These are phyloP conservation scores for Herpotrichia juniperi DNA, from an alignment of 2,329 filamentous ascomycete species.

Conservation along the genomic window DNA sequence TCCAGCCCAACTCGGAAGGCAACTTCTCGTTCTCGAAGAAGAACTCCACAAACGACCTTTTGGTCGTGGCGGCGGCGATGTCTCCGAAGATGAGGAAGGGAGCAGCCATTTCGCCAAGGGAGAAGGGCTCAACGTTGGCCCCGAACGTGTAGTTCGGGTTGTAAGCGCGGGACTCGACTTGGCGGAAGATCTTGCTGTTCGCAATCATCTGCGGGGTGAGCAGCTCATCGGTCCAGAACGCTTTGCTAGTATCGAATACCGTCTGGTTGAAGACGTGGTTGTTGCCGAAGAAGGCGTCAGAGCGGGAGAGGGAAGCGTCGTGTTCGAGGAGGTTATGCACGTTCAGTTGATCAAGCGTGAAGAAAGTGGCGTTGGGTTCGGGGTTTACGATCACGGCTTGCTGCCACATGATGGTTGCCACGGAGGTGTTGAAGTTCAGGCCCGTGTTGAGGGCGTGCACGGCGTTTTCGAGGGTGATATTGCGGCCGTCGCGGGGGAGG, in stretches of 20 bases:
- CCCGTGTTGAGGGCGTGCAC: slow-evolving; percentile 46
- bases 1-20: slow-evolving; percentile 51
- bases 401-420: slow-evolving; percentile 49
- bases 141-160: slow-evolving; percentile 60
- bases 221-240: slow-evolving; percentile 54
- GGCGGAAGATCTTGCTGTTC: slow-evolving; percentile 54
- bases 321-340: slow-evolving; percentile 58
- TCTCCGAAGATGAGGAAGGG: slow-evolving; percentile 58
- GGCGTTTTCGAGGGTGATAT: slow-evolving; percentile 38
- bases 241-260: slow-evolving; percentile 54
- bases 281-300: slow-evolving; percentile 58
- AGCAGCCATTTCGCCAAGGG: slow-evolving; percentile 56
- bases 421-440: slow-evolving; percentile 46
- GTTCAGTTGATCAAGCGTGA: slow-evolving; percentile 50
- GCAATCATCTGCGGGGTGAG: slow-evolving; percentile 36
- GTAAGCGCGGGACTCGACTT: slow-evolving; percentile 51
- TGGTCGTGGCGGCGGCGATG: slow-evolving; percentile 44
- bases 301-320: slow-evolving; percentile 48
- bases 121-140: slow-evolving; percentile 50
- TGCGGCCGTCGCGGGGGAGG: slow-evolving; percentile 32
- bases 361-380: slow-evolving; percentile 34
- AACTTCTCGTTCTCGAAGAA: slow-evolving; percentile 55
- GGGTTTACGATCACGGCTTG: slow-evolving; percentile 46
- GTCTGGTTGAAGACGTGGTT: slow-evolving; percentile 60
- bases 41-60: slow-evolving; percentile 49